Evolutionary conservation across 2,329 filamentous ascomycete genomes (phyloP).

Genomic region (Magnaporthiopsis rhizophila): DNA sequence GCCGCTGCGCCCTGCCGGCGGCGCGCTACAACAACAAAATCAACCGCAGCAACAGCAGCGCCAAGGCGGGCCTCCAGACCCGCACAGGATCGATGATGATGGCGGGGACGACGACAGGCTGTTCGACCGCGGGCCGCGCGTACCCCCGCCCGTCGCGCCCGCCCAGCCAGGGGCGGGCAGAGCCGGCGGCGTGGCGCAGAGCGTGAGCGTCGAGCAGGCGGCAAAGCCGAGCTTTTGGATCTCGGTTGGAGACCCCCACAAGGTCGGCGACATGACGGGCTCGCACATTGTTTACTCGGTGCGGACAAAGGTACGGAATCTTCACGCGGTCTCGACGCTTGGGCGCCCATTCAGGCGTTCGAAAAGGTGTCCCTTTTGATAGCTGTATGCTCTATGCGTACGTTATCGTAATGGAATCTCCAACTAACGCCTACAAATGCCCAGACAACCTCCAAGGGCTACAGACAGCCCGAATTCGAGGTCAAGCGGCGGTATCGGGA

Average conservation of each 20-base stretch:
- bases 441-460: slow-evolving; percentile 91
- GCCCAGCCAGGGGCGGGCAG: slow-evolving; percentile 44
- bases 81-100: slow-evolving; percentile 63
- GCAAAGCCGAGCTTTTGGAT: slow-evolving; percentile 89
- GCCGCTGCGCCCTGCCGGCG: slow-evolving; percentile 27
- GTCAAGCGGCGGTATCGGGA: slow-evolving; percentile 92
- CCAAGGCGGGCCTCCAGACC: slow-evolving; percentile 40
- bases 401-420: too few species aligned
- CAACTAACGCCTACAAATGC: neutral
- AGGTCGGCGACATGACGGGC: slow-evolving; percentile 92
- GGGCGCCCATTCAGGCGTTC: neutral
- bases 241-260: slow-evolving; percentile 90
- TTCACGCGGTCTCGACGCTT: neutral
- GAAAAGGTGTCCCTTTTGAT: neutral
- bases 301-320: slow-evolving; percentile 65
- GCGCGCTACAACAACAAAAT: slow-evolving; percentile 19
- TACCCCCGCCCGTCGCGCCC: slow-evolving; percentile 57
- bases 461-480: slow-evolving; percentile 83
- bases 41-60: slow-evolving; percentile 11
- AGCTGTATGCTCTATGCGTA: neutral
- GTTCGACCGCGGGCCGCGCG: slow-evolving; percentile 42
- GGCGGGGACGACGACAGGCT: slow-evolving; percentile 48
- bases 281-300: slow-evolving; percentile 98
- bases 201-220: slow-evolving; percentile 86
- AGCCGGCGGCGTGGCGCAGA: slow-evolving; percentile 46